Evolutionary conservation across 225 moss, liverwort and hornwort species (phyloP).

Genomic region (Antitrichia curtipendula): DNA sequence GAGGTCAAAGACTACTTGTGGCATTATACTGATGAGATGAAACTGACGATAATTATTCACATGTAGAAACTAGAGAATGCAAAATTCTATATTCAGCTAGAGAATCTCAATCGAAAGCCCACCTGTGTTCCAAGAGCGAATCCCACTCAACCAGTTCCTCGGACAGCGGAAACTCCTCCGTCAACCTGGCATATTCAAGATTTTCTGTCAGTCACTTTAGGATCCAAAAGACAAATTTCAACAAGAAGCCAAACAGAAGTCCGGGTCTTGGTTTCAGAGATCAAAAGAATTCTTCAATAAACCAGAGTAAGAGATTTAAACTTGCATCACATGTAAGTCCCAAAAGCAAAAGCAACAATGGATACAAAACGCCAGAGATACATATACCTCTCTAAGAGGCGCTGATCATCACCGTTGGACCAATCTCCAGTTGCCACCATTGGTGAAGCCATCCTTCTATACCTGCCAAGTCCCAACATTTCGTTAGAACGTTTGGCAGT

Average conservation of each 20-base stretch:
- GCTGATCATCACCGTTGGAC: conserved; percentile 40
- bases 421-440: conserved; percentile 46
- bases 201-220: not conserved
- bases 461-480: conserved; percentile 20
- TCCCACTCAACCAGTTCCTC: conserved; percentile 50
- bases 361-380: not conserved
- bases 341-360: not conserved
- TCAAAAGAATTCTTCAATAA: not conserved
- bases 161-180: conserved; percentile 39
- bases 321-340: not conserved
- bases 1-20: not conserved
- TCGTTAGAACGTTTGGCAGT: not conserved
- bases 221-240: not conserved
- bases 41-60: not conserved
- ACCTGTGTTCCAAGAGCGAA: conserved; percentile 34
- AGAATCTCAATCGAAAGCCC: not conserved
- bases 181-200: conserved; percentile 13
- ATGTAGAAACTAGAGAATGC: not conserved
- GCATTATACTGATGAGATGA: not conserved
- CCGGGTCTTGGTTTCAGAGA: not conserved
- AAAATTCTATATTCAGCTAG: not conserved
- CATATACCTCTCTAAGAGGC: conserved; percentile 20
- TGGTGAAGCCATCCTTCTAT: conserved; percentile 27
- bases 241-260: not conserved
- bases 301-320: not conserved